A percentile compares a stretch with the other conserved stretches of the same genome.
Evolutionary conservation across 164 flowering plant species (phyloP).

Genomic region (Stephania yunnanensis): DNA sequence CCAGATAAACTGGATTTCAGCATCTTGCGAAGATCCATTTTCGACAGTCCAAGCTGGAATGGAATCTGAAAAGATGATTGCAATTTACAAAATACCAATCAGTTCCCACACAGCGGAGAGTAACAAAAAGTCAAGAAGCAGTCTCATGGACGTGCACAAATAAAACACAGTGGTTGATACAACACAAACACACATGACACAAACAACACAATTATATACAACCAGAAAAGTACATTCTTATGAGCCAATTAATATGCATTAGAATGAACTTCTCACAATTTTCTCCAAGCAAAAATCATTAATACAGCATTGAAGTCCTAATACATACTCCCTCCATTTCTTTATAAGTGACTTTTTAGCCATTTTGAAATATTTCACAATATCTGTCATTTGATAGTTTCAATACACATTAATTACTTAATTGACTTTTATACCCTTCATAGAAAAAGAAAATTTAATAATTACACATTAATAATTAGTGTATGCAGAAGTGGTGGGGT

Average conservation of each 20-base stretch:
- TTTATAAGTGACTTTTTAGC: too few relatives aligned
- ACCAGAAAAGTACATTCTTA: not conserved
- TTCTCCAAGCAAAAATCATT: not conserved
- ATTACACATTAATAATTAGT: too few relatives aligned
- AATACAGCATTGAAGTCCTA: not conserved
- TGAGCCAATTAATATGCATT: not conserved
- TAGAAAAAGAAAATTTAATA: too few relatives aligned
- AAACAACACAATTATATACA: not conserved
- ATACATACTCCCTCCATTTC: too few relatives aligned
- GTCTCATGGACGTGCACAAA: not conserved
- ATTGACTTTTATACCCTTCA: too few relatives aligned
- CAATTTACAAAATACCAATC: not conserved
- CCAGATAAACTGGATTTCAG: conserved; percentile 85
- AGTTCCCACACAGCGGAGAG: not conserved
- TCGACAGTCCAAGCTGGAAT: conserved; percentile 89
- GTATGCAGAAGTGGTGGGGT: too few relatives aligned
- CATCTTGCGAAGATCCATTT: conserved; percentile 85
- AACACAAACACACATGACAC: not conserved
- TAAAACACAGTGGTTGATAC: not conserved
- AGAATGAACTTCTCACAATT: not conserved
- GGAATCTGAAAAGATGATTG: conserved; percentile 54
- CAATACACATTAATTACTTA: too few relatives aligned
- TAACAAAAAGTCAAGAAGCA: not conserved
- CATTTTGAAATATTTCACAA: too few relatives aligned
- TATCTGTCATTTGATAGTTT: too few relatives aligned